Conservation (phyloP, 768 basidiomycete genomes). For the Agaricus subrufescens region DNA sequence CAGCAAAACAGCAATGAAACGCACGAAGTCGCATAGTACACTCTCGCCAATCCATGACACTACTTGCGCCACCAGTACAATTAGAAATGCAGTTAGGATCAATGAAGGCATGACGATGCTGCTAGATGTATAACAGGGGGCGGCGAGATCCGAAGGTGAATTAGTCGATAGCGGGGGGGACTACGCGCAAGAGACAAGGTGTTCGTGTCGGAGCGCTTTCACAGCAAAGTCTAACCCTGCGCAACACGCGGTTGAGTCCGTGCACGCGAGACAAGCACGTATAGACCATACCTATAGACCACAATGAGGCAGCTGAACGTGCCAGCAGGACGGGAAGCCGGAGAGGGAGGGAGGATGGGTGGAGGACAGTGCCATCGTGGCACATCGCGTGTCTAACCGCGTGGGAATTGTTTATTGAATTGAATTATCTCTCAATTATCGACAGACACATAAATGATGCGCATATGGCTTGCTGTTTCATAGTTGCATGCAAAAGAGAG, state of each 20-base stretch:
- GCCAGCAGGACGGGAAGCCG: neutral
- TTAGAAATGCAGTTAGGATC: constrained; percentile 73
- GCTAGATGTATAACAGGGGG: neutral
- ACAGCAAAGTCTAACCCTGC: neutral
- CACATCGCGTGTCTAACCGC: constrained; percentile 3
- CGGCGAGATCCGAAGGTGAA: neutral
- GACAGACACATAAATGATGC: neutral
- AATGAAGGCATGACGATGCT: constrained; percentile 55
- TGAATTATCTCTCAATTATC: too few species aligned
- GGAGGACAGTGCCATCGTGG: constrained; percentile 3
- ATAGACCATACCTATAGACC: neutral
- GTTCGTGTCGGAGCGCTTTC: neutral
- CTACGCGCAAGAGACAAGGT: neutral
- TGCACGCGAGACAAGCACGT: neutral
- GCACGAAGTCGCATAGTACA: constrained; percentile 75
- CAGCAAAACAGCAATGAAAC: constrained; percentile 23
- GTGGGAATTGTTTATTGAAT: neutral
- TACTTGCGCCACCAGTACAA: constrained; percentile 80
- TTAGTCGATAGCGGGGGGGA: neutral
- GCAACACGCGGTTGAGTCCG: neutral
- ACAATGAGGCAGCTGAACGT: neutral
- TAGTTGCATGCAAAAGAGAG: constrained; percentile 6
- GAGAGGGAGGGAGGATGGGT: neutral
- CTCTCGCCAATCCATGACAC: constrained; percentile 87
- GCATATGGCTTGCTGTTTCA: constrained; percentile 1